Evolutionary conservation across 2,329 filamentous ascomycete genomes (phyloP).

Genomic region (Orbilia javanica): DNA sequence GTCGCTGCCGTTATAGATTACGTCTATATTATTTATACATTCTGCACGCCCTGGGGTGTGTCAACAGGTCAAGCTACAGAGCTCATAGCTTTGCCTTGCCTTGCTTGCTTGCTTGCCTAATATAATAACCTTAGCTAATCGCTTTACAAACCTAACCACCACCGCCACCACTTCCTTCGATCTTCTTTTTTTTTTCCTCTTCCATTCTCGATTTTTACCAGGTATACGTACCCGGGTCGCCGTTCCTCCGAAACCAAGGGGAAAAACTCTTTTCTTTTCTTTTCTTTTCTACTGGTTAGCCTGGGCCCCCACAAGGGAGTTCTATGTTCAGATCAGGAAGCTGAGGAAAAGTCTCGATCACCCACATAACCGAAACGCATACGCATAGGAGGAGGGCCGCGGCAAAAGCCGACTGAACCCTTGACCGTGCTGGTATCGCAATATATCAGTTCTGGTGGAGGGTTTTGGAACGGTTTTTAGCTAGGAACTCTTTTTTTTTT

Average conservation of each 20-base stretch:
- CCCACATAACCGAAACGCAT: background rate
- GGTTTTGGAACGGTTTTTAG: conserved; percentile 19
- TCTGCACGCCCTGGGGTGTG: background rate
- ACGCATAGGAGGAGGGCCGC: background rate
- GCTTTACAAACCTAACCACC: conserved; percentile 11
- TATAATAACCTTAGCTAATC: conserved; percentile 9
- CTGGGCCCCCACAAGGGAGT: background rate
- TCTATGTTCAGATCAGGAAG: conserved; percentile 1
- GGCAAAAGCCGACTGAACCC: background rate
- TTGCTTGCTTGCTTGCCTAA: too few relatives aligned
- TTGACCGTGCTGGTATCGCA: conserved; percentile 20
- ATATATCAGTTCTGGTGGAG: conserved; percentile 23
- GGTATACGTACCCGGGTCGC: background rate
- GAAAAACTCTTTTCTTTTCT: conserved; percentile 2
- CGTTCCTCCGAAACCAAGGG: background rate
- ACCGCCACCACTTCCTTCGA: too few relatives aligned
- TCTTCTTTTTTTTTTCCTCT: background rate
- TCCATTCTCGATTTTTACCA: background rate
- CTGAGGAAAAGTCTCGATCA: background rate
- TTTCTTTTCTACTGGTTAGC: too few relatives aligned
- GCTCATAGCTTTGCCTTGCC: background rate
- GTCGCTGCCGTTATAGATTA: background rate
- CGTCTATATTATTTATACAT: background rate
- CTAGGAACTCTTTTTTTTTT: background rate
- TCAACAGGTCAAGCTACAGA: background rate